These are phyloP conservation scores for Fusarium nodosum DNA, from an alignment of 2,329 filamentous ascomycete genomes.

Conservation along the genomic window DNA sequence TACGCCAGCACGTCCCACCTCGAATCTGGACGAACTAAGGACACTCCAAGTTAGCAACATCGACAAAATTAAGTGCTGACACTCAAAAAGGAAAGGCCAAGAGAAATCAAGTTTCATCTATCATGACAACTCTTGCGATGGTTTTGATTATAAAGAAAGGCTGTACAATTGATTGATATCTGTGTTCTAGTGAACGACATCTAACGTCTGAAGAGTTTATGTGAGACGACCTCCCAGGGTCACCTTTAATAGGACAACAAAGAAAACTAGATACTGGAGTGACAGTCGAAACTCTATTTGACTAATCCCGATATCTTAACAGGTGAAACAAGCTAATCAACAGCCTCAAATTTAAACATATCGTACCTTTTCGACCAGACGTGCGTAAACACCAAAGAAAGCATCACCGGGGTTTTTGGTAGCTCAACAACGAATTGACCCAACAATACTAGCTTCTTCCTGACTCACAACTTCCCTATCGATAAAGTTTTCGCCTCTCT, in stretches of 20 bases:
- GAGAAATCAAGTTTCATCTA: slow-evolving; percentile 1
- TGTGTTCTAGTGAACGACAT: not conserved
- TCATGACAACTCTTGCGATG: not conserved
- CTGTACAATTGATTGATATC: not conserved
- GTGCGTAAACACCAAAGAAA: slow-evolving; percentile 23
- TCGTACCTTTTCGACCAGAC: not conserved
- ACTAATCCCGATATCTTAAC: not conserved
- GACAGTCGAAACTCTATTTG: slow-evolving; percentile 4
- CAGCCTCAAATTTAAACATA: not conserved
- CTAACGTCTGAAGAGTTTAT: not conserved
- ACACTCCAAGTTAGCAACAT: slow-evolving; percentile 26
- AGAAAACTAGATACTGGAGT: slow-evolving; percentile 12
- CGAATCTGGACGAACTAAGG: slow-evolving; percentile 24
- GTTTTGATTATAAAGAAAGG: not conserved
- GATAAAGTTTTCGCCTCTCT: slow-evolving; percentile 30
- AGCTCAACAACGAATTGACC: slow-evolving; percentile 18
- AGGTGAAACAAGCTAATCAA: not conserved
- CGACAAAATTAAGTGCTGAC: slow-evolving; percentile 28
- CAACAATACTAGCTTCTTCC: slow-evolving; percentile 16
- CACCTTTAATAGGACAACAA: slow-evolving; percentile 9
- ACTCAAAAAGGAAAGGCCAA: slow-evolving; percentile 9
- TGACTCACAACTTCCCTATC: slow-evolving; percentile 15
- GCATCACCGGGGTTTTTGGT: slow-evolving; percentile 10
- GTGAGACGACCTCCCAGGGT: not conserved
- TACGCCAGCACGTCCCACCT: slow-evolving; percentile 28